These are phyloP conservation scores for Fusarium anguioides DNA, from an alignment of 2,329 filamentous ascomycete genomes.

Conservation along the genomic window DNA sequence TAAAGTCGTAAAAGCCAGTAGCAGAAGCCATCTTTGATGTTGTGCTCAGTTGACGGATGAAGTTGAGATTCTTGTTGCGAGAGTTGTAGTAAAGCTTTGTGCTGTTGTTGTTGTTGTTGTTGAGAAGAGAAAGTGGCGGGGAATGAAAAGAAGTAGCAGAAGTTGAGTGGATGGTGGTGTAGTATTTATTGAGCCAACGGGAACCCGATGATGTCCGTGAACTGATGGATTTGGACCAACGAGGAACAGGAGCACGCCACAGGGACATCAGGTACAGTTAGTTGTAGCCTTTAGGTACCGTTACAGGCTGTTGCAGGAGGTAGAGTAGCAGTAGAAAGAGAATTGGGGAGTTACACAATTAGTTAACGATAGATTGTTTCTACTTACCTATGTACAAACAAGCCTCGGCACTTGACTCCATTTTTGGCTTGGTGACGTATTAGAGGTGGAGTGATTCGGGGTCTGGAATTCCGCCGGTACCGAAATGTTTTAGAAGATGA, in stretches of 20 bases:
- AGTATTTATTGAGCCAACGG: slow-evolving; percentile 34
- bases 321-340: background rate
- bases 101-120: slow-evolving; percentile 32
- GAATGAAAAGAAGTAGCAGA: background rate
- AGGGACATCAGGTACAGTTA: slow-evolving; percentile 8
- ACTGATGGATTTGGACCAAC: slow-evolving; percentile 10
- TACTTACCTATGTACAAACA: slow-evolving; percentile 3
- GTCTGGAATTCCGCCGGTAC: slow-evolving; percentile 37
- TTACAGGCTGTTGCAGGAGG: background rate
- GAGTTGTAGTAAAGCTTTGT: slow-evolving; percentile 14
- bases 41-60: slow-evolving; percentile 12
- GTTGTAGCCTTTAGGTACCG: background rate
- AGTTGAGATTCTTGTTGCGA: slow-evolving; percentile 7
- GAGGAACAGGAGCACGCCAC: slow-evolving; percentile 24
- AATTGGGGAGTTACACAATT: background rate
- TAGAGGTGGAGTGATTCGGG: slow-evolving; percentile 33
- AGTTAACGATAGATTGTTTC: slow-evolving; percentile 13
- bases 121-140: slow-evolving; percentile 32
- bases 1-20: slow-evolving; percentile 81
- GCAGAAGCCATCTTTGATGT: slow-evolving; percentile 54
- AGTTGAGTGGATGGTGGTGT: slow-evolving; percentile 14
- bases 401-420: slow-evolving; percentile 40
- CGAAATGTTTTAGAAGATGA: slow-evolving; percentile 4
- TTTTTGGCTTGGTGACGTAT: slow-evolving; percentile 40
- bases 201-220: slow-evolving; percentile 11